Evolutionary conservation across 1,139 yeast genomes (phyloP), one percentile per base, ranked within the genome.

Genomic region (Blastobotrys indianensis): DNA sequence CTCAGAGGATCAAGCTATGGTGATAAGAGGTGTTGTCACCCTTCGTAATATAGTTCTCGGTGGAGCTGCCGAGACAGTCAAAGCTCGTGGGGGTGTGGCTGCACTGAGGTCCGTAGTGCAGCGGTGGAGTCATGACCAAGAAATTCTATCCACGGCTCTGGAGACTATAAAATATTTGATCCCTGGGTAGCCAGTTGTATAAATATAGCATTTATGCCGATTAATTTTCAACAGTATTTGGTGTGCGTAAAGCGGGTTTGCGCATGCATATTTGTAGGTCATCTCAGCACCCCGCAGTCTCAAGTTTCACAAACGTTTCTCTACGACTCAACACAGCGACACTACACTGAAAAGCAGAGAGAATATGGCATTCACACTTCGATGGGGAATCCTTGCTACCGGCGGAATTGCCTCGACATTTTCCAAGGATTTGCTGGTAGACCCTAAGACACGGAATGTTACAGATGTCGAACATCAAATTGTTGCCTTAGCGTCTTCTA

Each of bases 401-500:
- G 64, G 64, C 39, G 56, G 58, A 4, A 64, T 64, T 47, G 63
- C 66, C 37, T 48, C 52, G 36, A 48, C 51, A 10, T 64, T 64
- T 43, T 52, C 57, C 39, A 45, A 43, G 37, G 68, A 64, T 44
- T 53, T 64, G 39, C 49, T 61, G 37, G 45, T 54, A 12, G 59
- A 60, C 32, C 61, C 65, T 4, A 43, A 50, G 17, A 47, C 52
- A 9, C 58, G 68, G 11, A 50, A 52, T 17, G 65, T 60, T 32
- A 47, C 56, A 9, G 64, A 61, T 45, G 61, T 65, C 20, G 46
- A 44, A 20, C 68, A 64, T 47, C 51, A 54, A 41, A 52, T 64
- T 37, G 64, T 54, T 8, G 68, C 68, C 1, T 61, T 64, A 6
- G 67, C 63, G 11, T 61, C 68, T 15, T 56, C 61, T 12, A 54